These are phyloP conservation scores for Claviceps paspali DNA, from an alignment of 2,329 filamentous ascomycete genomes.

Conservation along the genomic window DNA sequence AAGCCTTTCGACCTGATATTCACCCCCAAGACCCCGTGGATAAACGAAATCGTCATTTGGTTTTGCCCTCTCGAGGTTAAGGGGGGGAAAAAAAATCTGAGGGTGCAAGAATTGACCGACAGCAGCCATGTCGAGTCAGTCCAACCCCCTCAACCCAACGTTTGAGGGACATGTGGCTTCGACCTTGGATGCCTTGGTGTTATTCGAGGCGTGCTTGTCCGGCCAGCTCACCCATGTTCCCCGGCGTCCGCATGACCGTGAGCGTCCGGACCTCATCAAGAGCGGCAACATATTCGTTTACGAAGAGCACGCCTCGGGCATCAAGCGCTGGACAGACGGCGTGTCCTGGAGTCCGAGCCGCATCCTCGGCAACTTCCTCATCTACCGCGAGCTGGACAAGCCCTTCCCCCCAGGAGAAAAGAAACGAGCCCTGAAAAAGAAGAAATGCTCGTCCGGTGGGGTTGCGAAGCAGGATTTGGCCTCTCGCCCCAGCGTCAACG, in stretches of 20 bases:
- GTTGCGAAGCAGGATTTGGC: slow-evolving; percentile 19
- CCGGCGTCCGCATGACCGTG: slow-evolving; percentile 73
- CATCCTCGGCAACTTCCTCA: slow-evolving; percentile 70
- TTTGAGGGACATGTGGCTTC: slow-evolving; percentile 52
- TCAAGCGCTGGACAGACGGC: slow-evolving; percentile 90
- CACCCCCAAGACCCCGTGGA: not conserved
- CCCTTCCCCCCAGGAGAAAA: slow-evolving; percentile 72
- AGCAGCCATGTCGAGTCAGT: not conserved
- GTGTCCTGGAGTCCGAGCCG: slow-evolving; percentile 82
- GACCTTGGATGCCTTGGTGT: slow-evolving; percentile 59
- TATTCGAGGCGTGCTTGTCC: slow-evolving; percentile 65
- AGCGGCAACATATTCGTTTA: slow-evolving; percentile 86
- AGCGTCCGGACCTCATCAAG: slow-evolving; percentile 59
- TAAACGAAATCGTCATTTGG: not conserved
- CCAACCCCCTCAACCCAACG: slow-evolving; percentile 39
- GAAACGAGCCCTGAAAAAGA: slow-evolving; percentile 66
- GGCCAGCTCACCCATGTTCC: slow-evolving; percentile 61
- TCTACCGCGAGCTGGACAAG: slow-evolving; percentile 69
- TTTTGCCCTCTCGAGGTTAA: slow-evolving; percentile 1
- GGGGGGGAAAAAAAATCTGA: too few species aligned
- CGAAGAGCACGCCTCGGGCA: slow-evolving; percentile 77
- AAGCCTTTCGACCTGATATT: not conserved
- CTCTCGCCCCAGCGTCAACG: slow-evolving; percentile 11
- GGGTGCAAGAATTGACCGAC: slow-evolving; percentile 1
- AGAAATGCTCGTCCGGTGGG: slow-evolving; percentile 25